These are phyloP conservation scores for Coemansia sp. DNA, from an alignment of 192 early-diverging fungal species.

Conservation along the genomic window DNA sequence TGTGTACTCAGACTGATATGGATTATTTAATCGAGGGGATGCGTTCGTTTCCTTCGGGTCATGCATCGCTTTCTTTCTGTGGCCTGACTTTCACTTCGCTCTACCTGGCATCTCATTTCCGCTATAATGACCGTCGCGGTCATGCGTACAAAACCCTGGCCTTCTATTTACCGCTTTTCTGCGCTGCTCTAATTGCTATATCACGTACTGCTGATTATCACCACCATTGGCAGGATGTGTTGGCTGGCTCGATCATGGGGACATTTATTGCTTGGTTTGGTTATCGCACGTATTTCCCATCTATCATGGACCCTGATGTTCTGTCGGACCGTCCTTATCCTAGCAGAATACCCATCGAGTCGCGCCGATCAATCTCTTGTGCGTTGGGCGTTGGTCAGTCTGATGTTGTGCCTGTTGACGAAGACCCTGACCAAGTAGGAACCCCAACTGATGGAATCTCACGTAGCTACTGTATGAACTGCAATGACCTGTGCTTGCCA, in stretches of 20 bases:
- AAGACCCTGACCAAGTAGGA: conserved; percentile 31
- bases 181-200: conserved; percentile 55
- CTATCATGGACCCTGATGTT: conserved; percentile 20
- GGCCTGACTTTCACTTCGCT: conserved; percentile 64
- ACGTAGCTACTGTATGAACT: not conserved
- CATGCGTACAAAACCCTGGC: conserved; percentile 65
- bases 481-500: no score
- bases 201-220: conserved; percentile 62
- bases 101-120: conserved; percentile 68
- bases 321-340: conserved; percentile 45
- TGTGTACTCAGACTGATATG: conserved; percentile 57
- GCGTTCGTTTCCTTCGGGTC: conserved; percentile 82
- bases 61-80: conserved; percentile 72
- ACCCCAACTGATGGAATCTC: conserved; percentile 1
- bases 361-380: not conserved
- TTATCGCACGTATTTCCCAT: conserved; percentile 43
- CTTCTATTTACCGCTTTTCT: conserved; percentile 40
- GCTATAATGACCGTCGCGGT: conserved; percentile 59
- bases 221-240: conserved; percentile 63
- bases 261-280: conserved; percentile 34
- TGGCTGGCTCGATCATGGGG: conserved; percentile 54
- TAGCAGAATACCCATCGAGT: conserved; percentile 25
- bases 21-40: conserved; percentile 66
- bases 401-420: conserved; percentile 30
- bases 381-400: not conserved